Evolutionary conservation across 1,284 basidiomycete genomes (phyloP).

Genomic region (Salmacisia buchloeana): DNA sequence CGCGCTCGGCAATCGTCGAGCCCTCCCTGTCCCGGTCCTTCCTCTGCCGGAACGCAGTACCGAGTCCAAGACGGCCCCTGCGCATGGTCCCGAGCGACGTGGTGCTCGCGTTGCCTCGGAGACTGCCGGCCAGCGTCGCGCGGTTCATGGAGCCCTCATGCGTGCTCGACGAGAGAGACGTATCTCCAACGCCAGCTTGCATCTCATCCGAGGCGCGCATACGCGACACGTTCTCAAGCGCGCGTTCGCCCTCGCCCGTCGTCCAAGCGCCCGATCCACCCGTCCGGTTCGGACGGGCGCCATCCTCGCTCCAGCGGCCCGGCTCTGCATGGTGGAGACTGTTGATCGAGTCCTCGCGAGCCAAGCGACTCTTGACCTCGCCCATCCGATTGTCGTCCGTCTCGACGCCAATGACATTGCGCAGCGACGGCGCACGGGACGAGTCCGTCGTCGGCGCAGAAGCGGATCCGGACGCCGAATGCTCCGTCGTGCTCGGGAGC

Average conservation of each 20-base stretch:
- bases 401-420: too few relatives aligned
- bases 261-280: not conserved
- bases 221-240: too few relatives aligned
- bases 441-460: too few relatives aligned
- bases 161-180: not conserved
- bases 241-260: slow-evolving; percentile 1
- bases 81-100: not conserved
- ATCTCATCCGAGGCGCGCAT: not conserved
- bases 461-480: too few relatives aligned
- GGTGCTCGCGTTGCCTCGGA: not conserved
- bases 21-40: slow-evolving; percentile 1
- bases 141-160: not conserved
- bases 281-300: too few relatives aligned
- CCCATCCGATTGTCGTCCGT: too few relatives aligned
- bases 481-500: not conserved
- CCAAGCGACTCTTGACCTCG: too few relatives aligned
- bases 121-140: not conserved
- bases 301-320: too few relatives aligned
- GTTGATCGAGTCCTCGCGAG: too few relatives aligned
- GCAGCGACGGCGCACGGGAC: too few relatives aligned
- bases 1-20: too few relatives aligned
- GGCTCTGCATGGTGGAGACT: too few relatives aligned
- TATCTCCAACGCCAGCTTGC: not conserved
- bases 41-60: not conserved
- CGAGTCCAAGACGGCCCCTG: not conserved